Percentiles rank a stretch among this genome's conserved stretches.
Conservation (phyloP, 352 stramenopile genomes). For the Plasmopara muralis region DNA sequence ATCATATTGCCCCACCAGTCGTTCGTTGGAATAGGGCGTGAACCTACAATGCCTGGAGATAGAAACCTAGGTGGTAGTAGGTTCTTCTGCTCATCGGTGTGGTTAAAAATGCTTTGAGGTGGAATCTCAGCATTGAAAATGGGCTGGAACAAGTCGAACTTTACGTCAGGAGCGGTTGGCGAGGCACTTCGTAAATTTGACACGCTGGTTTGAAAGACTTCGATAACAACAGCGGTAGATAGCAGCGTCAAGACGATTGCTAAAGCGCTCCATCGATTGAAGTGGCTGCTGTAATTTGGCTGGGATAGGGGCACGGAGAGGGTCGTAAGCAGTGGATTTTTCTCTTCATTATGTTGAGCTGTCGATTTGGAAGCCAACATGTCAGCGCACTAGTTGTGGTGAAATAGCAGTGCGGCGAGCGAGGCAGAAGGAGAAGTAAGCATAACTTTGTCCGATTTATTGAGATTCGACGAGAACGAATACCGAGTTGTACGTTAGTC, state of each 20-base stretch:
- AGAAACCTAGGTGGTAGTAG: constrained; percentile 53
- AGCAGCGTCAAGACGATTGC: constrained; percentile 17
- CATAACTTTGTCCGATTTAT: neutral
- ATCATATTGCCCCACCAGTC: constrained; percentile 77
- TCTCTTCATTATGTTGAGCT: constrained; percentile 13
- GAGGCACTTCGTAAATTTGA: constrained; percentile 15
- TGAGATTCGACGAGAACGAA: constrained; percentile 4
- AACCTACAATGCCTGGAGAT: constrained; percentile 33
- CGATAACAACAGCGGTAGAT: constrained; percentile 14
- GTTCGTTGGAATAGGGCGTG: constrained; percentile 53
- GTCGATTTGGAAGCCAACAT: constrained; percentile 17
- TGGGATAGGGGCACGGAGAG: constrained; percentile 8
- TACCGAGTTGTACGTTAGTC: constrained; percentile 4
- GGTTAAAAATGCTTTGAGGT: constrained; percentile 17
- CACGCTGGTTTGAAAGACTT: constrained; percentile 10
- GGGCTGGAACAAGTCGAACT: constrained; percentile 27
- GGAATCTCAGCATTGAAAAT: constrained; percentile 28
- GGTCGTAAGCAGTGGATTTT: constrained; percentile 20
- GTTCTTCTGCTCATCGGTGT: constrained; percentile 27
- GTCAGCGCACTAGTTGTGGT: constrained; percentile 3
- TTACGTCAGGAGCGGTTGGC: constrained; percentile 14
- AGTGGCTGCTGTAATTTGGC: neutral
- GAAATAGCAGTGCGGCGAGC: constrained; percentile 2
- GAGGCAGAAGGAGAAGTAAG: constrained; percentile 17
- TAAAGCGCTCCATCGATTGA: constrained; percentile 15